Base-by-base conservation (phyloP, 306 rosid genomes). In the Ormosia emarginata region DNA sequence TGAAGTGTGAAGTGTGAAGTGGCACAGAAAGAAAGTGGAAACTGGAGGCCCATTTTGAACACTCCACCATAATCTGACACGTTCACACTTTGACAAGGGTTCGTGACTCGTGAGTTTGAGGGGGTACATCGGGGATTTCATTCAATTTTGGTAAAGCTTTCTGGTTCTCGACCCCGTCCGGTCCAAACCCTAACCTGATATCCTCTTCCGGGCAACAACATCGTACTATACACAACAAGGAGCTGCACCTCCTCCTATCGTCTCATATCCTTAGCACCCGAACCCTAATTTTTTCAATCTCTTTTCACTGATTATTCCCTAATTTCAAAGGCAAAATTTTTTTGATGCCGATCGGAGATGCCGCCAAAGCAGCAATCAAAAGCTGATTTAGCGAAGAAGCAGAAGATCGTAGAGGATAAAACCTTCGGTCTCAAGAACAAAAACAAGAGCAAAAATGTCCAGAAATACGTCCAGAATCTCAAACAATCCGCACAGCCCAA, bases 361-460 rank as follows among this genome's bases (percentile, higher is more conserved):
- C 98, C 98, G 73, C 98, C 98, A 1, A 95, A 93, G 87, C 97
- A 88, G 83, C 91, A 85, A 78, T 78, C 95, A 0, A 95, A 93
- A 77, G 79, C 91, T 79, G 98, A 95, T 62, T 0, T 89, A 84
- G 98, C 98, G 56, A 95, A 95, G 97, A 95, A 95, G 92, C 98
- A 93, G 98, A 95, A 93, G 88, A 39, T 91, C 59, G 95, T 93
- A 37, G 98, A 95, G 86, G 98, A 95, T 87, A 95, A 95, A 89
- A 95, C 98, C 53, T 95, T 95, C 76, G 98, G 98, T 15, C 95
- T 95, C 50, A 95, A 95, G 83, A 93, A 95, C 93, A 95, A 95
- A 68, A 95, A 91, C 90, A 95, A 95, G 83, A 91, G 98, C 84
- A 95, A 95, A 74, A 87, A 79, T 66, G 97, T 95, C 5, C 98